Base-by-base conservation (phyloP, 1,139 yeast species). In the Tardiomyces depauwii region DNA sequence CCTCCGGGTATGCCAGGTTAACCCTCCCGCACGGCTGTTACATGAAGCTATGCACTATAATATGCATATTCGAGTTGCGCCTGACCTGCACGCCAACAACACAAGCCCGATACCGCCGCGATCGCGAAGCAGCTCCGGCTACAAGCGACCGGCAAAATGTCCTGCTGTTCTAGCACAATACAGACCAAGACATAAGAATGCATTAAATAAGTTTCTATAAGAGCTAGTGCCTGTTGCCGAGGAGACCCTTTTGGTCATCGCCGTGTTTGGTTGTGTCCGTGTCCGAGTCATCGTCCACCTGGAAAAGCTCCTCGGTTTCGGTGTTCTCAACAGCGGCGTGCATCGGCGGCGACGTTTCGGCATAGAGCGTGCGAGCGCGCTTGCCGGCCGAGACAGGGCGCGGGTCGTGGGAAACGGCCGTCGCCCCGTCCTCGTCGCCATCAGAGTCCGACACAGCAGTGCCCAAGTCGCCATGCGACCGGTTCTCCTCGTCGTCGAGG, bases 401-500 rank as follows among this genome's bases (percentile, higher is more conserved):
- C 36, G 36, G 36, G 16, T 30, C 36, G 16, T 30, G 16, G 3
- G 16, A 12, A 11, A 14, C 36, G 10, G 36, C 36, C 16, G 36
- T 30, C 5, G 36, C n/a, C 4, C 16, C 36, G 25, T 45, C 46
- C 12, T 46, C 46, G 12, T 45, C 51, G 21, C 42, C 45, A 10
- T 2, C 47, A 12, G 44, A 39, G 38, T 14, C 47, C 40, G 2
- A 38, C 30, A 18, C 9, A 40, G 28, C 23, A 36, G 27, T 14
- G 27, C 38, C 27, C 6, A 39, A 27, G 27, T 39, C 28, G 7
- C 18, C 33, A 7, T 19, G n/a, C 7, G 19, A 40, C 18, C 12
- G 18, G 19, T 39, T 40, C 28, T 48, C 48, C 25, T 52, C 55
- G 39, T 49, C 58, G 4, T 52, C 57, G 16, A 51, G 56, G 30